A percentile compares a stretch with the other conserved stretches of the same genome.
Evolutionary conservation across 495 filamentous ascomycete species (phyloP).

Genomic region (Penicillium coprophilum): DNA sequence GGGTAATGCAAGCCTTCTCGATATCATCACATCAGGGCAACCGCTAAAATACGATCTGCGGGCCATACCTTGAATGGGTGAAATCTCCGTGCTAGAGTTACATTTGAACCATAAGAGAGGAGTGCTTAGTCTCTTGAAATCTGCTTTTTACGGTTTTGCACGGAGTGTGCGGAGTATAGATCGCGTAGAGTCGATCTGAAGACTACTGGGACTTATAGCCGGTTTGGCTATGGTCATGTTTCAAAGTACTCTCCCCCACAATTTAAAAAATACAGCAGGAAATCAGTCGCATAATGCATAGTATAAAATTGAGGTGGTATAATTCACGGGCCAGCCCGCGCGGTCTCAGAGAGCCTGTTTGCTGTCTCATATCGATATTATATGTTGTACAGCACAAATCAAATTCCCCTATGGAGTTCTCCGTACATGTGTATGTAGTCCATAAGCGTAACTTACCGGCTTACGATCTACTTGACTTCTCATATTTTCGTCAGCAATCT

Average conservation of each 20-base stretch:
- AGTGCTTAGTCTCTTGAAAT: constrained; percentile 10
- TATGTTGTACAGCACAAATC: constrained; percentile 8
- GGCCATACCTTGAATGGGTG: constrained; percentile 19
- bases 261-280: neutral
- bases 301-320: neutral
- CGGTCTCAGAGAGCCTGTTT: neutral
- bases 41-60: constrained; percentile 21
- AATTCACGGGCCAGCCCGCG: constrained; percentile 5
- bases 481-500: constrained; percentile 1
- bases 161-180: neutral
- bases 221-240: neutral
- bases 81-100: constrained; percentile 16
- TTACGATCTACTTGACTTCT: neutral
- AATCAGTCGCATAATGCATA: constrained; percentile 5
- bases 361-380: constrained; percentile 1
- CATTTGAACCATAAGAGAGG: constrained; percentile 16
- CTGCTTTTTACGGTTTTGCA: constrained; percentile 10
- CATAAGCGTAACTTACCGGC: constrained; percentile 7
- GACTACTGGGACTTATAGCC: neutral
- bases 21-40: constrained; percentile 25
- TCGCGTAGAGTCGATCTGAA: neutral
- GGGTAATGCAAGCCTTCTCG: constrained; percentile 28
- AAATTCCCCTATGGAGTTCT: neutral
- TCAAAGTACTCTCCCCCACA: neutral
- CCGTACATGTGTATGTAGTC: neutral